Percentiles rank a stretch among this genome's conserved stretches.
These are phyloP conservation scores for Nicotiana tomentosiformis DNA, from an alignment of 257 asterid genomes.

Conservation along the genomic window DNA sequence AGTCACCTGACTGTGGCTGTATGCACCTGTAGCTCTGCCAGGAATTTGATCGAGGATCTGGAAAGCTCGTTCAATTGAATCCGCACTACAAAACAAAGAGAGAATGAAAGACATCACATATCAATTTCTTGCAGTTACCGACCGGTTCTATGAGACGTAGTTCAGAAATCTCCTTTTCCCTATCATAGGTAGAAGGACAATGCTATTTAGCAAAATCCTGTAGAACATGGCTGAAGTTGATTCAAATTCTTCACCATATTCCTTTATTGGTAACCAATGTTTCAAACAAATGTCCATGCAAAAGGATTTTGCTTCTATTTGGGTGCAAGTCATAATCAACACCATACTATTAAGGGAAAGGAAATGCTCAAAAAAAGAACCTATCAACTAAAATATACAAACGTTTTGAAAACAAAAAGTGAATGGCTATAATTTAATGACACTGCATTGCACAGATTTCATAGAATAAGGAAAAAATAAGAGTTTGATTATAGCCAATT, in stretches of 20 bases:
- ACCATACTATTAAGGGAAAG: not conserved
- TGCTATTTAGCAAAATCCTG: too few relatives aligned
- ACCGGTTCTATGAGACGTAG: not conserved
- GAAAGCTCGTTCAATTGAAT: constrained; percentile 85
- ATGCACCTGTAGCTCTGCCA: constrained; percentile 98
- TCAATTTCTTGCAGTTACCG: not conserved
- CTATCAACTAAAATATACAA: not conserved
- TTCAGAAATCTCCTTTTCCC: not conserved
- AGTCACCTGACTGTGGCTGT: constrained; percentile 94
- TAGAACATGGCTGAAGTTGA: too few relatives aligned
- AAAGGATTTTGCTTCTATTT: not conserved
- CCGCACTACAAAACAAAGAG: constrained; percentile 53
- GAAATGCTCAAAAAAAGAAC: not conserved
- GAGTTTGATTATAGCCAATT: not conserved
- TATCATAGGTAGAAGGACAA: too few relatives aligned
- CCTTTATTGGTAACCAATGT: too few relatives aligned
- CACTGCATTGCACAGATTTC: not conserved
- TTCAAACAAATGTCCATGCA: not conserved
- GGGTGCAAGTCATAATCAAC: not conserved
- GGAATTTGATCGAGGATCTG: constrained; percentile 94
- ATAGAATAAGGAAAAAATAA: not conserved
- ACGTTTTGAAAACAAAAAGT: not conserved
- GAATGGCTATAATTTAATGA: not conserved
- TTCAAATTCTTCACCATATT: too few relatives aligned
- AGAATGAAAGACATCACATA: not conserved